Evolutionary conservation across 225 moss, liverwort and hornwort genomes (phyloP).

Genomic region (Physcomitrium patens): DNA sequence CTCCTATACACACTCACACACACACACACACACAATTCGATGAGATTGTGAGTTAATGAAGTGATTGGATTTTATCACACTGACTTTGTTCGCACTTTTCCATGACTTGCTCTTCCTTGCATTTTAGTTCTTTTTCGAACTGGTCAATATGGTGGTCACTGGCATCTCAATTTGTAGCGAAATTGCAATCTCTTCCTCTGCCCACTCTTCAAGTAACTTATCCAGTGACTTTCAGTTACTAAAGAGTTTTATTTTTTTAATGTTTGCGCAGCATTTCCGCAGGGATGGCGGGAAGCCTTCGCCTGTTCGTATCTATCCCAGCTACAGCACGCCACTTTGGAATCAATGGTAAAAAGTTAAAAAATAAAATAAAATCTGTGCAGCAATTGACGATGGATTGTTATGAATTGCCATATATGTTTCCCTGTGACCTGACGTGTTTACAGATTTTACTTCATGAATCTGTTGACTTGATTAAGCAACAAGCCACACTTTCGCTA

Average conservation of each 20-base stretch:
- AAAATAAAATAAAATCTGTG: background rate
- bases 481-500: background rate
- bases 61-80: too few relatives aligned
- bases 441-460: background rate
- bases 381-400: background rate
- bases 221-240: background rate
- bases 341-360: conserved; percentile 30
- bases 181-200: too few relatives aligned
- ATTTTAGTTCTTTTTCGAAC: too few relatives aligned
- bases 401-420: background rate
- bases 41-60: too few relatives aligned
- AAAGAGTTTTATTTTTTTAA: background rate
- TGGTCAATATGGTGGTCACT: too few relatives aligned
- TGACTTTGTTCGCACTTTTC: too few relatives aligned
- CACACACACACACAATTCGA: background rate
- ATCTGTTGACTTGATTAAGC: background rate
- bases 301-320: conserved; percentile 43
- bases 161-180: too few relatives aligned
- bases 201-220: background rate
- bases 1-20: background rate
- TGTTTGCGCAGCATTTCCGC: conserved; percentile 31
- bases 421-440: background rate
- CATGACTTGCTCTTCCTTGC: background rate
- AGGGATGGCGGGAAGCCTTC: conserved; percentile 56
- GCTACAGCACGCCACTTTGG: conserved; percentile 33